Base-by-base conservation (phyloP, 805 yeast species). In the Maudiozyma saulgeensis region DNA sequence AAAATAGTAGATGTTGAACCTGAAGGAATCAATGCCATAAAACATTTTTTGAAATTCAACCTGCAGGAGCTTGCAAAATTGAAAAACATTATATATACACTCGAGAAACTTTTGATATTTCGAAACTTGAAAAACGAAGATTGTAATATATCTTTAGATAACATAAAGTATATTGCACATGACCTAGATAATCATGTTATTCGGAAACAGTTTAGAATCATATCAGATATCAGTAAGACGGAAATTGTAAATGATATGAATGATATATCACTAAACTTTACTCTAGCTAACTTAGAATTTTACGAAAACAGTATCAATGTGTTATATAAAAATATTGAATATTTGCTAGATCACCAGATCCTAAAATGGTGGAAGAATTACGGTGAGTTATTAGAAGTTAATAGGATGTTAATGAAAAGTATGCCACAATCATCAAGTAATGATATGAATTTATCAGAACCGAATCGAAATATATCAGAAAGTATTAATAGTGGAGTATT, bases 291-390 rank as follows among this genome's bases (percentile, higher is more conserved):
- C 11, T n/a, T 56, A 9, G 38, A 43, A 12, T 57, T 58, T 49
- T 40, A 62, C 11, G 55, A 56, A 35, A 44, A 45, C 2, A 58
- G 66, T 47, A 52, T 57, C 2, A 43, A 19, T 1, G 46, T 51
- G 6, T 57, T 77, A 32, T 52, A 64, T 7, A 48, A 49, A 8
- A 61, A 63, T 19, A 63, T 72, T 7, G 63, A 66, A 18, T 53
- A 52, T n/a, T 53, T 75, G 42, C 49, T 73, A 6, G 56, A 56
- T 18, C 56, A 48, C 5, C 70, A 70, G 49, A 63, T 76, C 4
- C 60, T 62, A 31, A 62, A 57, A 40, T 77, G 81, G 81, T 71
- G 78, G 74, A 68, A 62, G 43, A 47, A 66, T 7, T 72, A 70
- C 47, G 73, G 73, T 7, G 77, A 74, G 37, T 45, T 74, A 11